phyloP scores from a whole-genome alignment of 768 basidiomycete species.

The Sporobolomyces roseus region DNA sequence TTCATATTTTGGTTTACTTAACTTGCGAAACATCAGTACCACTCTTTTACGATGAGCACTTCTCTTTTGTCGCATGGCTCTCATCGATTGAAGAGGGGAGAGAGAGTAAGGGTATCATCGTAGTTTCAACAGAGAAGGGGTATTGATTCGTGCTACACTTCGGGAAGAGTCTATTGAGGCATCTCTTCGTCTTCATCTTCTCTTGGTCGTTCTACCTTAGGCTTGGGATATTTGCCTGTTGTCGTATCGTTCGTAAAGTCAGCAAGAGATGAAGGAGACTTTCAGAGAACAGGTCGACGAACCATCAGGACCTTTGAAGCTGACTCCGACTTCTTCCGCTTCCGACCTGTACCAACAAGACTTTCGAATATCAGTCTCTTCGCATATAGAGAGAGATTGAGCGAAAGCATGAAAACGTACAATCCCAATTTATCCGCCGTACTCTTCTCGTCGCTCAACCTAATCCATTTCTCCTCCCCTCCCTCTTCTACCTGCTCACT shows the following conservation, averaged over 20 bases:
- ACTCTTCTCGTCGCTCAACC: constrained; percentile 34
- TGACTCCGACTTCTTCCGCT: constrained; percentile 33
- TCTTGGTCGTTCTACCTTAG: constrained; percentile 13
- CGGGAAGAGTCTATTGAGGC: too few relatives aligned
- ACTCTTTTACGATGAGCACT: too few relatives aligned
- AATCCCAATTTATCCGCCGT: constrained; percentile 36
- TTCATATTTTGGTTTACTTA: too few relatives aligned
- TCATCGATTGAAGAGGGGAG: too few relatives aligned
- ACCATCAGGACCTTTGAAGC: constrained; percentile 27
- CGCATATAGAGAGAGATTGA: not conserved
- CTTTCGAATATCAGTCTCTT: not conserved
- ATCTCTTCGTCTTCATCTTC: constrained; percentile 25
- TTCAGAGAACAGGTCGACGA: not conserved
- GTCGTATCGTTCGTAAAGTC: too few relatives aligned
- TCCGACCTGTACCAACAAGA: constrained; percentile 3
- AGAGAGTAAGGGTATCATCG: not conserved
- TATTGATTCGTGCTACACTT: too few relatives aligned
- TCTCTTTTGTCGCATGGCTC: too few relatives aligned
- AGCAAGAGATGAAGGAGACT: too few relatives aligned
- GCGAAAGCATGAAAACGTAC: constrained; percentile 1
- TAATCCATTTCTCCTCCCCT: constrained; percentile 25
- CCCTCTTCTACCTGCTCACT: not conserved
- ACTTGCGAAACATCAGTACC: too few relatives aligned
- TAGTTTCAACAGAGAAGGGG: too few relatives aligned
- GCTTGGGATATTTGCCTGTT: constrained; percentile 27